These are phyloP conservation scores for Exophiala xenobiotica DNA, from an alignment of 2,329 filamentous ascomycete species.

Conservation along the genomic window DNA sequence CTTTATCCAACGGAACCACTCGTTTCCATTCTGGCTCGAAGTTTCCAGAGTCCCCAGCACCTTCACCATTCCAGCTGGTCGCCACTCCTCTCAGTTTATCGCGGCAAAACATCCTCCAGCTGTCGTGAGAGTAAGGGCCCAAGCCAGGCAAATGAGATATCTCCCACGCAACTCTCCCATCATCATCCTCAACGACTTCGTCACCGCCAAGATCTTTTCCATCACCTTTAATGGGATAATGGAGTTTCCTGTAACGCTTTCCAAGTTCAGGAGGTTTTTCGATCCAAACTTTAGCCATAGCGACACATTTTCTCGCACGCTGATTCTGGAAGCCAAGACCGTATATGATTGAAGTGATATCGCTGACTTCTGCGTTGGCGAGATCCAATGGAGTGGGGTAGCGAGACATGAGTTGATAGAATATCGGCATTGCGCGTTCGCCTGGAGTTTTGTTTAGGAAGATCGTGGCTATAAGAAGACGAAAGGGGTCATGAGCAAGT, in stretches of 20 bases:
- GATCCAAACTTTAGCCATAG: slow-evolving; percentile 69
- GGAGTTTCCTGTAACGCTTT: slow-evolving; percentile 56
- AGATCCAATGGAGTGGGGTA: slow-evolving; percentile 69
- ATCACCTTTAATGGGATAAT: slow-evolving; percentile 54
- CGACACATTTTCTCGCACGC: slow-evolving; percentile 67
- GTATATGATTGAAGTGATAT: slow-evolving; percentile 63
- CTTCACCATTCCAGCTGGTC: slow-evolving; percentile 64
- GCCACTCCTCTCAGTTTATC: slow-evolving; percentile 70
- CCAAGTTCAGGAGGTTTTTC: slow-evolving; percentile 60
- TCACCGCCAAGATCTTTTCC: slow-evolving; percentile 49
- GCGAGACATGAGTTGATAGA: slow-evolving; percentile 64
- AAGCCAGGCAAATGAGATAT: slow-evolving; percentile 77
- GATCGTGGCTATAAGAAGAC: slow-evolving; percentile 75
- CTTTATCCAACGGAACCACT: slow-evolving; percentile 75
- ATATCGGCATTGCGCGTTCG: slow-evolving; percentile 70
- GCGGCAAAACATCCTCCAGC: slow-evolving; percentile 90
- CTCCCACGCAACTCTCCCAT: slow-evolving; percentile 66
- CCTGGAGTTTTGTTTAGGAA: slow-evolving; percentile 82
- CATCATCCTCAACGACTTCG: slow-evolving; percentile 51
- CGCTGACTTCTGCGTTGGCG: slow-evolving; percentile 54
- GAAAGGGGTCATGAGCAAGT: slow-evolving; percentile 72
- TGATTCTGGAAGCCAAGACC: slow-evolving; percentile 70
- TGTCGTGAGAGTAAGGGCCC: slow-evolving; percentile 80
- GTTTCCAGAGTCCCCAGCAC: slow-evolving; percentile 35
- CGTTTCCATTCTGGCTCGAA: slow-evolving; percentile 91